A percentile compares a stretch with the other conserved stretches of the same genome.
These are phyloP conservation scores for Golubevia sp. DNA, from an alignment of 1,284 basidiomycete genomes.

Conservation along the genomic window DNA sequence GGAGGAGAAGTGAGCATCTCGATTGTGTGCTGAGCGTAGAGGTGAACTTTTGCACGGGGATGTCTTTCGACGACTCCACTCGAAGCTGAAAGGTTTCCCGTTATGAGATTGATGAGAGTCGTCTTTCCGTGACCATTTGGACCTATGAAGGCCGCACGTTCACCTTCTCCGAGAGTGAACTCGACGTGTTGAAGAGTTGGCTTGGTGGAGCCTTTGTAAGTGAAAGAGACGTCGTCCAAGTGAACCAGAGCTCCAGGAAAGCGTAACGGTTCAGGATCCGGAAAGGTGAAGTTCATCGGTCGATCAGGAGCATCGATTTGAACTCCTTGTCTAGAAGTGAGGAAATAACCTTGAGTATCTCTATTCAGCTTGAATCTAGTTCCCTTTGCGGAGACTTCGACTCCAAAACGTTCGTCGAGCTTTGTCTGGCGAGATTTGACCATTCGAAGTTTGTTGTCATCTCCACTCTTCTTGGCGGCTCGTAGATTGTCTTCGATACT, in stretches of 20 bases:
- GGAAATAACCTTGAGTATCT: slow-evolving; percentile 66
- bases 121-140: slow-evolving; percentile 54
- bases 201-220: slow-evolving; percentile 61
- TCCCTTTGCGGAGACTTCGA: slow-evolving; percentile 66
- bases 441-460: slow-evolving; percentile 70
- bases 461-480: slow-evolving; percentile 69
- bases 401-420: slow-evolving; percentile 68
- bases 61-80: slow-evolving; percentile 70
- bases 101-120: slow-evolving; percentile 64
- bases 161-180: slow-evolving; percentile 69
- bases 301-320: slow-evolving; percentile 67
- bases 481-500: slow-evolving; percentile 66
- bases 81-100: slow-evolving; percentile 66
- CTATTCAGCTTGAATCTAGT: slow-evolving; percentile 72
- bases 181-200: slow-evolving; percentile 67
- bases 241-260: slow-evolving; percentile 68
- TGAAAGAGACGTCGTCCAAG: slow-evolving; percentile 66
- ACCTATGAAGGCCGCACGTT: slow-evolving; percentile 70
- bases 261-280: slow-evolving; percentile 66
- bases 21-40: slow-evolving; percentile 64
- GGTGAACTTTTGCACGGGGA: slow-evolving; percentile 68
- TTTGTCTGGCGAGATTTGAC: slow-evolving; percentile 72
- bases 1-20: slow-evolving; percentile 56
- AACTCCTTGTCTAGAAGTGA: slow-evolving; percentile 65
- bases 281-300: slow-evolving; percentile 66